phyloP scores from a whole-genome alignment of 202 grass and related monocot genomes.

The Sporobolus alterniflorus region DNA sequence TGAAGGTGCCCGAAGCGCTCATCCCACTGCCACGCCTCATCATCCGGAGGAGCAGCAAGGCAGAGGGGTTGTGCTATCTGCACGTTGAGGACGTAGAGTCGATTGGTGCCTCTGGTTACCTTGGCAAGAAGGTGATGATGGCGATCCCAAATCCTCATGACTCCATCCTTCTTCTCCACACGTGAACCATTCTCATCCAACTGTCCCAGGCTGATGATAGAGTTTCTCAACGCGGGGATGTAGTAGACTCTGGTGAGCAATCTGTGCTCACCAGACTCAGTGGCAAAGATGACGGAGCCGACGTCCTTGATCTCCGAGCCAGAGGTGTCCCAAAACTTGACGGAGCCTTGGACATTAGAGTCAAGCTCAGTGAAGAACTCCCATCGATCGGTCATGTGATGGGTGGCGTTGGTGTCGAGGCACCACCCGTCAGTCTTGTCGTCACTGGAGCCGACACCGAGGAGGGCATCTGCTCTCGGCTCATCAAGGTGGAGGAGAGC shows the following conservation, averaged over 20 bases:
- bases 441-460: neutral
- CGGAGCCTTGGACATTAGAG: neutral
- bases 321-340: neutral
- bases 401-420: neutral
- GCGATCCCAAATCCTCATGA: neutral
- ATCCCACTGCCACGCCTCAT: neutral
- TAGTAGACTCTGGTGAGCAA: neutral
- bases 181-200: neutral
- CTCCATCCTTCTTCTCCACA: neutral
- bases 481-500: neutral
- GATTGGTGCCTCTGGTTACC: neutral
- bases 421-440: neutral
- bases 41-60: neutral
- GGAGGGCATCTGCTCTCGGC: neutral
- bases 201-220: neutral
- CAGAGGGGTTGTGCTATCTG: neutral
- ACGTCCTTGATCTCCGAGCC: neutral
- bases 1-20: neutral
- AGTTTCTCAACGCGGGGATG: neutral
- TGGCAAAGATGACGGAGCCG: neutral
- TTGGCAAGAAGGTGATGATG: neutral
- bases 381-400: neutral
- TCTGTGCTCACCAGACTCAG: neutral
- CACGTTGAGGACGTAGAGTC: neutral
- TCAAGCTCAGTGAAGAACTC: neutral